phyloP scores from a whole-genome alignment of 495 filamentous ascomycete species.

The Usnea hakonensis region DNA sequence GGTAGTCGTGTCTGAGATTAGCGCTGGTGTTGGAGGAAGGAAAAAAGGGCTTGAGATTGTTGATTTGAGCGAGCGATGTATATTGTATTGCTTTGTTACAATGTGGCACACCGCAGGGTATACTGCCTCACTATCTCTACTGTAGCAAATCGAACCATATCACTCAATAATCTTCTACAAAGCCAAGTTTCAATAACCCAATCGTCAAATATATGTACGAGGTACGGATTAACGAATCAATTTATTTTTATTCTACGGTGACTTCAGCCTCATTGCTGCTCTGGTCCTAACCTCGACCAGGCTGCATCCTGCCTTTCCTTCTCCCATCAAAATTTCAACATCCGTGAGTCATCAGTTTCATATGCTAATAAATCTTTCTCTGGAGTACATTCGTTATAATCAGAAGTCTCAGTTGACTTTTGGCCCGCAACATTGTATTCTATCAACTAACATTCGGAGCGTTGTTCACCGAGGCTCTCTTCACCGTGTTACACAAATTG shows the following conservation, averaged over 20 bases:
- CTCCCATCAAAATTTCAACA: not conserved
- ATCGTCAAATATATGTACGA: not conserved
- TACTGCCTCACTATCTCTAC: not conserved
- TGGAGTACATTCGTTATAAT: not conserved
- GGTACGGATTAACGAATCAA: not conserved
- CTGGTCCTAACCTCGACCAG: not conserved
- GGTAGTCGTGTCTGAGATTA: not conserved
- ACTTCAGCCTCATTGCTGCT: not conserved
- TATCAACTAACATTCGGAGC: not conserved
- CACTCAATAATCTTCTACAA: no score
- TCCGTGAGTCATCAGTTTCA: not conserved
- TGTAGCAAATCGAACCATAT: not conserved
- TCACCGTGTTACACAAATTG: not conserved
- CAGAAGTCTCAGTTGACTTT: not conserved
- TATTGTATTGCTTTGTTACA: not conserved
- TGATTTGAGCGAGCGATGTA: not conserved
- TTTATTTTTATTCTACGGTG: no score
- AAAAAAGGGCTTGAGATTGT: not conserved
- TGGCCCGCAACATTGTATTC: not conserved
- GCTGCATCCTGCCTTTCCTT: not conserved
- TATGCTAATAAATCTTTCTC: not conserved
- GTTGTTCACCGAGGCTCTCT: not conserved
- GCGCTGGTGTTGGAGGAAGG: constrained; percentile 1
- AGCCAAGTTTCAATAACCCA: not conserved
- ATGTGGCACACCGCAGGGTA: not conserved